Conservation (phyloP, 1,139 yeast genomes). For the Williopsis jadinii region DNA sequence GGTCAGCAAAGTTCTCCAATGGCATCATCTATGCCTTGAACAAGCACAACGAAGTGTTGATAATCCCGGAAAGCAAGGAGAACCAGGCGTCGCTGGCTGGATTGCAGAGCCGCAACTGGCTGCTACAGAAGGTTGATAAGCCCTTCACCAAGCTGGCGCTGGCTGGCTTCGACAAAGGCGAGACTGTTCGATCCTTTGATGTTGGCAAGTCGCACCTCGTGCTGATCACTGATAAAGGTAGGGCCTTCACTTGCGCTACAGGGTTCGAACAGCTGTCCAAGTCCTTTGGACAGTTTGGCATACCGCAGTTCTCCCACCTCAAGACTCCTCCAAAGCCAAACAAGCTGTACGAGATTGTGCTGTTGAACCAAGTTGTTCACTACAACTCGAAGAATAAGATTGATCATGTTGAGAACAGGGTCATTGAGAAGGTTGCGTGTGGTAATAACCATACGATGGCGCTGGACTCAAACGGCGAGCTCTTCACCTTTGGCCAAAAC, state of each 20-base stretch:
- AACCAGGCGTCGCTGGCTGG: constrained; percentile 14
- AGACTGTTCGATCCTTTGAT: constrained; percentile 41
- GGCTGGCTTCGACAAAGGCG: constrained; percentile 31
- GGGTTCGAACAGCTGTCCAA: constrained; percentile 29
- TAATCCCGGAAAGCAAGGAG: constrained; percentile 36
- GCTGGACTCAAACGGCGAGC: constrained; percentile 50
- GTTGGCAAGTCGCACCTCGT: constrained; percentile 67
- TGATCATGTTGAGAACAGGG: constrained; percentile 32
- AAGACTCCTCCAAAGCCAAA: constrained; percentile 40
- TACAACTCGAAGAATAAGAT: constrained; percentile 25
- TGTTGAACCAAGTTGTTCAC: constrained; percentile 31
- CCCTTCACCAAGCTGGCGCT: constrained; percentile 13
- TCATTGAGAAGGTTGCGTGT: constrained; percentile 54
- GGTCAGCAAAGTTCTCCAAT: constrained; percentile 42
- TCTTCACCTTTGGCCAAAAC: constrained; percentile 85
- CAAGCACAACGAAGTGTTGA: constrained; percentile 43
- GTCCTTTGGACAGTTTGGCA: constrained; percentile 76
- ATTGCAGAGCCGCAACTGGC: constrained; percentile 9
- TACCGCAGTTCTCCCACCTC: constrained; percentile 65
- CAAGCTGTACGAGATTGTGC: constrained; percentile 27
- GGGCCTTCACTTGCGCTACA: constrained; percentile 58
- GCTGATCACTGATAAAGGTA: constrained; percentile 53
- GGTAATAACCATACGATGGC: constrained; percentile 74
- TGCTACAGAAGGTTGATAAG: constrained; percentile 17
- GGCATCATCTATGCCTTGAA: constrained; percentile 54